Base-by-base conservation (phyloP, 129 eudicot genomes). In the Dittrichia graveolens region DNA sequence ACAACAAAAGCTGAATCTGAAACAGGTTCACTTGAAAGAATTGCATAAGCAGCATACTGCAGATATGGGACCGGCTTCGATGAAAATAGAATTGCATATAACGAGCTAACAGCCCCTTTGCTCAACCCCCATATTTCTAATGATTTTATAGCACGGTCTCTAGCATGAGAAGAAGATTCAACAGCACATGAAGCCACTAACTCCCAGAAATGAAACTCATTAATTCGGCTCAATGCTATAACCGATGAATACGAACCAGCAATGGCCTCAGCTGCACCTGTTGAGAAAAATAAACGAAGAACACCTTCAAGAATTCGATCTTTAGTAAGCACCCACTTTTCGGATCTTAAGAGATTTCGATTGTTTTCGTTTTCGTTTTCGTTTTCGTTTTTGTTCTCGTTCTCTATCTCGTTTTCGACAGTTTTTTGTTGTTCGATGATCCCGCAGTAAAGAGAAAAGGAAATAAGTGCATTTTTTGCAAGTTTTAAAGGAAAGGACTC, bases 111-210 rank as follows among this genome's bases (percentile, higher is more conserved):
- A 9, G 95, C 88, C 65, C 92, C 99, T 78, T 81, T 88, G 75
- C 87, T 88, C 53, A 95, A 80, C 57, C 99, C 99, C 99, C 99
- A 95, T 34, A 90, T 84, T 61, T 91, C 97, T 68, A 90, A 79
- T 4, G 99, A 88, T 68, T 83, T 91, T 45, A 88, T 55, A 46
- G 99, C 95, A 59, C 87, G 84, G 19, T 85, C 91, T 73, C 90
- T 86, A 67, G 96, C 90, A 73, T 65, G 77, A 68, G 88, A 45
- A 57, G 94, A 88, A 19, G 96, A 88, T 57, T 84, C 88, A 58
- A 85, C 77, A 49, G 82, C 91, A 67, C 75, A 69, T n/a, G 83
- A 79, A 46, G 95, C 87, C 61, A 91, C 88, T 52, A 95, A 77
- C 80, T 91, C 91, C 97, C 97, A 95, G 75, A 95, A 90, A 58